These are phyloP conservation scores for Geosmithia putterillii DNA, from an alignment of 2,329 filamentous ascomycete species.

Conservation along the genomic window DNA sequence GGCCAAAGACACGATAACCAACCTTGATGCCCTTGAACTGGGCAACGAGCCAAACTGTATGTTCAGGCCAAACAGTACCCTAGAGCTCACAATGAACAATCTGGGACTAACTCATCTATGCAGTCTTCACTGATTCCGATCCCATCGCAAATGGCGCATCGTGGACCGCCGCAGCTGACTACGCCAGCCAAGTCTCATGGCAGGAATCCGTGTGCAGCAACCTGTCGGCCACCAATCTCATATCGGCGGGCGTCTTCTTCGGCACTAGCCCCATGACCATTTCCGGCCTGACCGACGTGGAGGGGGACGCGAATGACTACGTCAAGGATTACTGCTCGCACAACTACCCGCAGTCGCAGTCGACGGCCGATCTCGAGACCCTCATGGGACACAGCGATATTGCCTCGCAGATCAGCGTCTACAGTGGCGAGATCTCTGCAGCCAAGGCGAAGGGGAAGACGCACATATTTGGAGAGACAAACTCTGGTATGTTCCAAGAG, in stretches of 20 bases:
- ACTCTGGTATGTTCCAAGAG: conserved; percentile 24
- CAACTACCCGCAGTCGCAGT: conserved; percentile 27
- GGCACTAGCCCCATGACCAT: conserved; percentile 20
- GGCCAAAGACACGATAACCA: conserved; percentile 29
- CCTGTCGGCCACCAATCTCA: conserved; percentile 12
- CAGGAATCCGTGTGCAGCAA: conserved; percentile 16
- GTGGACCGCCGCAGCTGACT: conserved; percentile 19
- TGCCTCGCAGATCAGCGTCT: conserved; percentile 20
- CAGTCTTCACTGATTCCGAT: conserved; percentile 6
- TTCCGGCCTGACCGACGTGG: conserved; percentile 17
- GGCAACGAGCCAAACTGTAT: conserved; percentile 46
- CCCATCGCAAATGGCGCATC: conserved; percentile 12
- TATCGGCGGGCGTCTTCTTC: conserved; percentile 22
- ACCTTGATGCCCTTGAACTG: conserved; percentile 40
- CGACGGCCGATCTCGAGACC: conserved; percentile 18
- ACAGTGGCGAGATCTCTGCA: conserved; percentile 21
- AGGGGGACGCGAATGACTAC: conserved; percentile 21
- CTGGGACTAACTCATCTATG: background rate
- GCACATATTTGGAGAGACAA: conserved; percentile 31
- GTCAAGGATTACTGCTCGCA: conserved; percentile 30
- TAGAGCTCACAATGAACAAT: background rate
- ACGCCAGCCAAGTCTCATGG: conserved; percentile 17
- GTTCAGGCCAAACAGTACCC: conserved; percentile 5
- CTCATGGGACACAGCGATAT: conserved; percentile 30
- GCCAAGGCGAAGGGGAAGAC: conserved; percentile 20